These are phyloP conservation scores for Xanthoceras sorbifolium DNA, from an alignment of 345 rosid genomes.

Conservation along the genomic window DNA sequence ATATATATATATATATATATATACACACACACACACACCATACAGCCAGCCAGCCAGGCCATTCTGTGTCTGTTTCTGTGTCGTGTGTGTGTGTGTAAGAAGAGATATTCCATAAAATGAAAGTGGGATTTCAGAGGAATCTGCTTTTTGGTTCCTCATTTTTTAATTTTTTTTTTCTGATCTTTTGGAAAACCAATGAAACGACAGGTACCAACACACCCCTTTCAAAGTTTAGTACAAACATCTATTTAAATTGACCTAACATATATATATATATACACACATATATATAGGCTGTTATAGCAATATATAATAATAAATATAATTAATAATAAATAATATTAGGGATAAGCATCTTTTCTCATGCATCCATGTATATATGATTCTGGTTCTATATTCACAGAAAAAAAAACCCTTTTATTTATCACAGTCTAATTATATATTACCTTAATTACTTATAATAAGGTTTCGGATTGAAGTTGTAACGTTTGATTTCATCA, in stretches of 20 bases:
- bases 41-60: not conserved
- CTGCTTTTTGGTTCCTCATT: not conserved
- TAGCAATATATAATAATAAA: too few relatives aligned
- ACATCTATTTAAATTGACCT: constrained; percentile 7
- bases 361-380: not conserved
- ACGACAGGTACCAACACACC: constrained; percentile 18
- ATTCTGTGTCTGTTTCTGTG: too few relatives aligned
- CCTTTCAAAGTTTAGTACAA: constrained; percentile 19
- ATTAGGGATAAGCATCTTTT: constrained; percentile 10
- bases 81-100: not conserved
- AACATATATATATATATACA: not conserved
- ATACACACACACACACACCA: too few relatives aligned
- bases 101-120: not conserved
- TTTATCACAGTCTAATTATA: constrained; percentile 28
- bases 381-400: not conserved
- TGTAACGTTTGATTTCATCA: too few relatives aligned
- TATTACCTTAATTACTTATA: constrained; percentile 6
- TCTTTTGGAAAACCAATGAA: constrained; percentile 10
- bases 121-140: constrained; percentile 30
- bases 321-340: not conserved
- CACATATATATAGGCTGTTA: not conserved
- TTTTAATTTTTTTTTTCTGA: not conserved
- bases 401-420: constrained; percentile 4
- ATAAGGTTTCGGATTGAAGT: too few relatives aligned
- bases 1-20: too few relatives aligned